Percentiles rank a stretch among this genome's conserved stretches.
Conservation (phyloP, 106 monocot genomes). For the Triglochin maritima region DNA sequence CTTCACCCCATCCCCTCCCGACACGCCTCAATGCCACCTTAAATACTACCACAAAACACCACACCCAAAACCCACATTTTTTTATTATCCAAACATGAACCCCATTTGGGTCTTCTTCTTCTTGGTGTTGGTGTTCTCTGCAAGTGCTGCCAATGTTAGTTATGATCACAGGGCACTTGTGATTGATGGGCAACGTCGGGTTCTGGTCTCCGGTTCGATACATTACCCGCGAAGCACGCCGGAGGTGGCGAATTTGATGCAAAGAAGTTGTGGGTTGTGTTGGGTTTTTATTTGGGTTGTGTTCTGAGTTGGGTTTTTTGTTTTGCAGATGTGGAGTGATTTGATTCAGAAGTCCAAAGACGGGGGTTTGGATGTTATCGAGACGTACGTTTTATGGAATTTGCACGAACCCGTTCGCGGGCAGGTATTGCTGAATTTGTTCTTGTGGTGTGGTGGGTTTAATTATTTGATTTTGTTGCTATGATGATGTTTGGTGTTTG, state of each 20-base stretch:
- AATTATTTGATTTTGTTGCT: not conserved
- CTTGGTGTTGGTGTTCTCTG: not conserved
- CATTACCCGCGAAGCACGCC: conserved; percentile 44
- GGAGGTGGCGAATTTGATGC: conserved; percentile 11
- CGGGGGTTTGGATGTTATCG: conserved; percentile 55
- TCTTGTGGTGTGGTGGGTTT: not conserved
- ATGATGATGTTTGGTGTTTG: not conserved
- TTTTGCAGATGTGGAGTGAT: conserved; percentile 45
- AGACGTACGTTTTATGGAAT: conserved; percentile 77
- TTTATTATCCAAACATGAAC: no score
- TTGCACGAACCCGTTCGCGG: conserved; percentile 50
- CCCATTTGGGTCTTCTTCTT: not conserved
- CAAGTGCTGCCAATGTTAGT: conserved; percentile 12
- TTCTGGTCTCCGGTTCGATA: conserved; percentile 39
- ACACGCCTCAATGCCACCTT: no score
- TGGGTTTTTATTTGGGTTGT: not conserved
- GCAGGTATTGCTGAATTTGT: conserved; percentile 29
- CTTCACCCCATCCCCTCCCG: no score
- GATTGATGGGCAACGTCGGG: conserved; percentile 27
- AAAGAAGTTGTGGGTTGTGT: not conserved
- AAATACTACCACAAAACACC: no score
- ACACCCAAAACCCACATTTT: no score
- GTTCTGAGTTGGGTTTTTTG: not conserved
- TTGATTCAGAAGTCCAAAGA: conserved; percentile 55
- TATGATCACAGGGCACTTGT: conserved; percentile 27